Evolutionary conservation across 164 flowering plant genomes (phyloP).

Genomic region (Nymphaea colorata): DNA sequence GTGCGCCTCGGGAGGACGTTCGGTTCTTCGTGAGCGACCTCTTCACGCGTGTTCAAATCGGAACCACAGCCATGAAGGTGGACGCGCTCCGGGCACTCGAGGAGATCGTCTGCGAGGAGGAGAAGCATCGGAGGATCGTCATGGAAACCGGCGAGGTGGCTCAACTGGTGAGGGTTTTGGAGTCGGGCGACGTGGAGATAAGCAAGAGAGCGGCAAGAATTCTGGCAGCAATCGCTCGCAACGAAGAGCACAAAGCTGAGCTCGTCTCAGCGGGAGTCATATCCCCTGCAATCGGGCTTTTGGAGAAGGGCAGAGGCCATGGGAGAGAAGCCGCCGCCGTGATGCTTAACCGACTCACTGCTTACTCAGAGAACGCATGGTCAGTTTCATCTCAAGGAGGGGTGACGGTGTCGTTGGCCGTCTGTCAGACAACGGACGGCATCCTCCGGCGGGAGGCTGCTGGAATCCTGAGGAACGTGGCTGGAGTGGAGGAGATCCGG

Average conservation of each 20-base stretch:
- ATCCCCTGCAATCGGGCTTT: conserved; percentile 52
- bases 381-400: conserved; percentile 89
- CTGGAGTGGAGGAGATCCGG: conserved; percentile 75
- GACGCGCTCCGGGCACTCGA: conserved; percentile 36
- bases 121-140: conserved; percentile 42
- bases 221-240: conserved; percentile 34
- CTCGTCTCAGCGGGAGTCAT: conserved; percentile 45
- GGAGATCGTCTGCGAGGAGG: conserved; percentile 53
- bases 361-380: conserved; percentile 81
- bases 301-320: conserved; percentile 32
- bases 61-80: conserved; percentile 46
- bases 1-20: conserved; percentile 55
- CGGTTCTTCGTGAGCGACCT: conserved; percentile 62
- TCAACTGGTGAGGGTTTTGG: conserved; percentile 38
- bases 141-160: conserved; percentile 33
- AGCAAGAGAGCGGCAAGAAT: conserved; percentile 45
- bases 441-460: conserved; percentile 42
- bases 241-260: conserved; percentile 23
- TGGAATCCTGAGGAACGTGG: conserved; percentile 37
- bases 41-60: conserved; percentile 63
- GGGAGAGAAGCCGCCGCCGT: conserved; percentile 19
- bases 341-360: conserved; percentile 35
- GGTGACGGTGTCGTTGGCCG: conserved; percentile 52
- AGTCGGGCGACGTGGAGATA: conserved; percentile 27
- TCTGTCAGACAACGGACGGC: conserved; percentile 23